A percentile compares a stretch with the other conserved stretches of the same genome.
Conservation (phyloP, 257 asterid genomes). For the Leptodermis oblonga region DNA sequence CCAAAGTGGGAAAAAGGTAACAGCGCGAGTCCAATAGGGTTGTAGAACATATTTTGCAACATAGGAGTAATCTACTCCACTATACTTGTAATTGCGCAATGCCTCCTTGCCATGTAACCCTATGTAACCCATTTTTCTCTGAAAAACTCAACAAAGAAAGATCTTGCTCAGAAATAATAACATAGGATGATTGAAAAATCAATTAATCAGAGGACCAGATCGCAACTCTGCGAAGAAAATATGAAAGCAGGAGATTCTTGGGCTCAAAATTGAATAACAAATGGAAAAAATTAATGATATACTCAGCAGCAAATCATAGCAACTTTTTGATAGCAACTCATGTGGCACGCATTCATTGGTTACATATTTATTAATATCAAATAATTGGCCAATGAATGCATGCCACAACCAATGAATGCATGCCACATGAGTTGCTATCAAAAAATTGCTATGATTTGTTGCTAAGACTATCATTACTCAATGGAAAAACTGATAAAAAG, state of each 20-base stretch:
- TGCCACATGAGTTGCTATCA: too few species aligned
- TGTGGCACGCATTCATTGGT: neutral
- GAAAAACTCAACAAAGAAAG: neutral
- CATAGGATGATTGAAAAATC: neutral
- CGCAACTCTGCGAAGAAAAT: too few species aligned
- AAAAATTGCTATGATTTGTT: too few species aligned
- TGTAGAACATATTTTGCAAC: conserved; percentile 83
- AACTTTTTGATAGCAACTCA: too few species aligned
- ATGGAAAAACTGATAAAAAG: too few species aligned
- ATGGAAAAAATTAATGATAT: neutral
- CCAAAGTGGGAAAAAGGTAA: conserved; percentile 89
- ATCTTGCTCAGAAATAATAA: neutral
- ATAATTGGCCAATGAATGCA: neutral
- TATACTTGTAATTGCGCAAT: conserved; percentile 80
- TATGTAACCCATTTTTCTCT: conserved; percentile 64
- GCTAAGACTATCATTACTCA: too few species aligned
- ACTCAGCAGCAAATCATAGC: neutral
- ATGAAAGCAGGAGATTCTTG: neutral
- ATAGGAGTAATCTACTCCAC: conserved; percentile 84
- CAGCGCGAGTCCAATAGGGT: conserved; percentile 86
- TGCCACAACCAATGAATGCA: too few species aligned
- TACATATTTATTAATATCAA: neutral
- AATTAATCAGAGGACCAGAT: neutral
- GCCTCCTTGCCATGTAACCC: conserved; percentile 89
- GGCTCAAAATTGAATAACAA: neutral